These are phyloP conservation scores for Tetrahymena thermophila DNA, from an alignment of 73 alveolate genomes.

Conservation along the genomic window DNA sequence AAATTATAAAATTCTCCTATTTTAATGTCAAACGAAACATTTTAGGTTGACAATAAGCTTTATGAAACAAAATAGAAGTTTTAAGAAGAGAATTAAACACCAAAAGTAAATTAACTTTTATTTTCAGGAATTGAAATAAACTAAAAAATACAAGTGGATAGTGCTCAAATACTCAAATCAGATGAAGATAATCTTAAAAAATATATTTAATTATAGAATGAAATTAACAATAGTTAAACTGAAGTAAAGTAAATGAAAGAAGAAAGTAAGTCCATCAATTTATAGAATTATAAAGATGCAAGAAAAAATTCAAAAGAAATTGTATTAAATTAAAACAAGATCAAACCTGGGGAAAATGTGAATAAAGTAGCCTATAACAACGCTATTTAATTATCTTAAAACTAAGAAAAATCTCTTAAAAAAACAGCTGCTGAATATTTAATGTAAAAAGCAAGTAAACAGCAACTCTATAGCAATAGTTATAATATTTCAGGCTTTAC, in stretches of 20 bases:
- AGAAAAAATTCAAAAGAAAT: not conserved
- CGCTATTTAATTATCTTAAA: not conserved
- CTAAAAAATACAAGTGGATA: too few species aligned
- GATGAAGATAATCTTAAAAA: not conserved
- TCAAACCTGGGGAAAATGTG: not conserved
- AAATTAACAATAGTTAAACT: not conserved
- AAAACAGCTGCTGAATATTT: not conserved
- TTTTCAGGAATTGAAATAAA: too few species aligned
- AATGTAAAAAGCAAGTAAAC: not conserved
- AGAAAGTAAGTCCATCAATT: not conserved
- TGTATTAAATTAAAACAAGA: not conserved
- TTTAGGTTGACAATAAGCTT: not conserved
- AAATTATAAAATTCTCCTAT: not conserved
- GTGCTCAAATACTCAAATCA: not conserved
- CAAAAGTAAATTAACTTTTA: not conserved
- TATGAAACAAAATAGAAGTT: not conserved
- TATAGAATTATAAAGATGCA: not conserved
- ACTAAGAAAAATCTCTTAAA: not conserved
- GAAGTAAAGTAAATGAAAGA: not conserved
- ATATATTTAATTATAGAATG: not conserved
- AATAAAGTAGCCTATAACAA: not conserved
- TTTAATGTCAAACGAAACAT: not conserved
- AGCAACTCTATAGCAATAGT: not conserved
- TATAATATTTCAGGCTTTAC: not conserved
- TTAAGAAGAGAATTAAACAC: not conserved